Evolutionary conservation across 257 asterid species (phyloP), one percentile per base, ranked within the genome.

Genomic region (Capsicum baccatum): DNA sequence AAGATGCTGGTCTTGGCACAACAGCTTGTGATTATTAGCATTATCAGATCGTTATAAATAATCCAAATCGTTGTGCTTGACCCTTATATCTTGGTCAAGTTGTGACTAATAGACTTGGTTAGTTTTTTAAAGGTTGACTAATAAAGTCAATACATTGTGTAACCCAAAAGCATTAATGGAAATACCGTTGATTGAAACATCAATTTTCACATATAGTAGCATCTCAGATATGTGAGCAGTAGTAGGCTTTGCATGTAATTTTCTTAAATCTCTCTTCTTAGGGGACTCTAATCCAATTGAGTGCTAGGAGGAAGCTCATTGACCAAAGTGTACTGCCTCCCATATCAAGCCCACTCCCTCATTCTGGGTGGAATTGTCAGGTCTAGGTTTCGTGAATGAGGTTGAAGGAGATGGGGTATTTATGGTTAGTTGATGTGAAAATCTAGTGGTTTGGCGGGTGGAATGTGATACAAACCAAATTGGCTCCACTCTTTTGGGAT

Each of bases 321-420:
- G 74, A 35, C 74, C 50, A 67, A 67, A n/a, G 69, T n/a, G 35
- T 60, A n/a, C 13, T 8, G 67, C 69, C 21, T 62, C 69, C 69
- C 69, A 59, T 62, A 62, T 62, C 3, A 67, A 67, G 37, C 19
- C 21, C 76, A 67, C 52, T 52, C 9, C 76, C 76, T 67, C 52
- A 8, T 37, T 67, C 76, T 67, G 52, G 17, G 76, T 67, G 69
- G 69, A 21, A 19, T 19, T 19, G 39, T 62, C 21, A 4, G 69
- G 37, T 62, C 69, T 21, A 10, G 39, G 14, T 62, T 62, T 62
- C 15, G 39, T 62, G 15, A 62, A 21, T 19, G 69, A 62, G 39
- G 37, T 21, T 62, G 69, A 62, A 62, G 69, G 39, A 62, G 69
- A 19, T 62, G 69, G 39, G 35, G 7, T 62, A 6, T 62, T 62